Evolutionary conservation across 257 asterid species (phyloP), one percentile per base, ranked within the genome.

Genomic region (Echium plantagineum): DNA sequence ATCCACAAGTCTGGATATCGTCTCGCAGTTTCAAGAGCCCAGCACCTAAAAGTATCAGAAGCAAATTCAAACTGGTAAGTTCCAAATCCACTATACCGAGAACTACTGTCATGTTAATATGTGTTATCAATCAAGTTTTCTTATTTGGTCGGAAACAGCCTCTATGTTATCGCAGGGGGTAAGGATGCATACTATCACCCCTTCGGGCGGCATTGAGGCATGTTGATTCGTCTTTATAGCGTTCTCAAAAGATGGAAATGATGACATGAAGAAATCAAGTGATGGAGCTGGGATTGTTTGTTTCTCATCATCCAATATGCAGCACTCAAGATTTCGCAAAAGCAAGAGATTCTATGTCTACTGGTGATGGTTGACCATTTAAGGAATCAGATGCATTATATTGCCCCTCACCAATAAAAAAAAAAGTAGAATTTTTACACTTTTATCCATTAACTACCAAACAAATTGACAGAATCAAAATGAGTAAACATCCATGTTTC

Each of bases 1-100:
- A 91, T 1, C 95, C 98, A 72, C 98, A 91, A 0, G 95, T 88
- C 66, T 91, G 94, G 63, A 91, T 85, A 71, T 91, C 96, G 15
- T 91, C 86, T 6, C 60, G 93, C 5, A 91, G 96, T 63, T 91
- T 91, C 88, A 88, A 68, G 67, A 88, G 93, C 46, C 88, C 93
- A 0, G 57, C 89, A 9, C 93, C 96, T 90, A 71, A 60, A 72
- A 20, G 66, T 58, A 66, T 60, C 58, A 54, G 24, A 64, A 65
- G 31, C n/a, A 2, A 60, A 55, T 52, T 42, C 49, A 53, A 53
- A 53, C 57, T 21, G 13, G 21, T 53, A 21, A n/a, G n/a, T 61
- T 47, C 13, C 57, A 47, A 61, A 19, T 55, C 59, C n/a, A 35
- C 21, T 28, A 61, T 46, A 15, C 7, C 12, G 48, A 61, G 26